Evolutionary conservation across 2,329 filamentous ascomycete species (phyloP).

Genomic region (Diaporthe humulicola): DNA sequence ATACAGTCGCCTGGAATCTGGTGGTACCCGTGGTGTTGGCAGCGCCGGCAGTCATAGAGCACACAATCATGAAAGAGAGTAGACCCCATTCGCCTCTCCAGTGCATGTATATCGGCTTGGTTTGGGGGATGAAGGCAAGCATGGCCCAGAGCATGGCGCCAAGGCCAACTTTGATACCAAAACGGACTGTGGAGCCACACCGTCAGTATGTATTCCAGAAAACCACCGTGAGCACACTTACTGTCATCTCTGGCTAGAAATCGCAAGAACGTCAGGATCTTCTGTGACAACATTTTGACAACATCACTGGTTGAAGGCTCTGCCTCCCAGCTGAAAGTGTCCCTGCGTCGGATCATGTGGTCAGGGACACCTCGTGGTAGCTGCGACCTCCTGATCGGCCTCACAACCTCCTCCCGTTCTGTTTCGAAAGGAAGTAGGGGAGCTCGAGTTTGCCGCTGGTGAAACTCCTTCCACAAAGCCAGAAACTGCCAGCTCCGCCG

Average conservation of each 20-base stretch:
- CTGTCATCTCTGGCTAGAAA: conserved; percentile 68
- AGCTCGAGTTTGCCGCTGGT: conserved; percentile 38
- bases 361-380: conserved; percentile 69
- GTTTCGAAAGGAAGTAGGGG: conserved; percentile 51
- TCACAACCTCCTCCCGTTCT: conserved; percentile 59
- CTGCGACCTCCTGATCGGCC: conserved; percentile 65
- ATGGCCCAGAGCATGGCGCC: conserved; percentile 91
- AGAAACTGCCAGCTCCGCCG: conserved; percentile 86
- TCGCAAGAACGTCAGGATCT: conserved; percentile 59
- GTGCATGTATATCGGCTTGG: conserved; percentile 83
- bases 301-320: conserved; percentile 60
- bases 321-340: conserved; percentile 70
- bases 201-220: conserved; percentile 43
- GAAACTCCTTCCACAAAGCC: conserved; percentile 74
- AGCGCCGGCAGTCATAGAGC: conserved; percentile 96
- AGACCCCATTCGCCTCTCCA: conserved; percentile 98
- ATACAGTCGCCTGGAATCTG: conserved; percentile 86
- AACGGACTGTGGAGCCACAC: conserved; percentile 62
- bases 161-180: conserved; percentile 92
- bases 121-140: conserved; percentile 85
- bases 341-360: conserved; percentile 63
- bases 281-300: conserved; percentile 60
- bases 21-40: conserved; percentile 93
- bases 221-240: conserved; percentile 45
- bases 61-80: conserved; percentile 97